A percentile compares a stretch with the other conserved stretches of the same genome.
These are phyloP conservation scores for Carex parvula DNA, from an alignment of 176 grass and related monocot species.

Conservation along the genomic window DNA sequence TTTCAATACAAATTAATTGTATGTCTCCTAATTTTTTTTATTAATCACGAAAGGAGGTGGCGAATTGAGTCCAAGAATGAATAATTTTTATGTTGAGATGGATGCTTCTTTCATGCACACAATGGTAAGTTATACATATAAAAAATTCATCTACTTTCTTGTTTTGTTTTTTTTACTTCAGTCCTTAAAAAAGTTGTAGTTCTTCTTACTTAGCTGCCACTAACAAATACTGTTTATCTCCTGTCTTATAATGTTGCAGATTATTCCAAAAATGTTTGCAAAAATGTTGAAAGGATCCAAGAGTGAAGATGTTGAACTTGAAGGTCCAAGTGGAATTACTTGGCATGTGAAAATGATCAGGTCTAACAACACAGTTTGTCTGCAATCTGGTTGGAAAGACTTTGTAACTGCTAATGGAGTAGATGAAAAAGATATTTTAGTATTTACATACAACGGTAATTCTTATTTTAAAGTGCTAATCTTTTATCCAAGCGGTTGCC, in stretches of 20 bases:
- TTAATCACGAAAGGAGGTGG: no score
- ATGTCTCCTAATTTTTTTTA: no score
- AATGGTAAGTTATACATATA: no score
- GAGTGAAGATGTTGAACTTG: conserved; percentile 7
- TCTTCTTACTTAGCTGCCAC: neutral
- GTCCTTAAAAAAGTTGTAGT: neutral
- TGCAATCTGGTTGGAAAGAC: conserved; percentile 41
- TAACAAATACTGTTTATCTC: neutral
- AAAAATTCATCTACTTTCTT: no score
- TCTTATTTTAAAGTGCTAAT: conserved; percentile 37
- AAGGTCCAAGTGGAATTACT: conserved; percentile 25
- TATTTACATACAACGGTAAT: conserved; percentile 35
- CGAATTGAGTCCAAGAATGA: no score
- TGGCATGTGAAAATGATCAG: conserved; percentile 22
- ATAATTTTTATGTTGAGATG: no score
- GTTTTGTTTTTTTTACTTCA: neutral
- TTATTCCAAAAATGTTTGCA: conserved; percentile 36
- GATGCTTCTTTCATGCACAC: no score
- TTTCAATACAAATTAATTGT: no score
- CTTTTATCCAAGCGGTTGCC: conserved; percentile 36
- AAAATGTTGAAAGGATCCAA: conserved; percentile 25
- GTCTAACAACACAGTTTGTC: neutral
- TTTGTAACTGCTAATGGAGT: conserved; percentile 40
- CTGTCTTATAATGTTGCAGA: conserved; percentile 3
- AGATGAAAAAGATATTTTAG: conserved; percentile 36